Conservation (phyloP, 257 asterid species). For the Solanum pinnatisectum region DNA sequence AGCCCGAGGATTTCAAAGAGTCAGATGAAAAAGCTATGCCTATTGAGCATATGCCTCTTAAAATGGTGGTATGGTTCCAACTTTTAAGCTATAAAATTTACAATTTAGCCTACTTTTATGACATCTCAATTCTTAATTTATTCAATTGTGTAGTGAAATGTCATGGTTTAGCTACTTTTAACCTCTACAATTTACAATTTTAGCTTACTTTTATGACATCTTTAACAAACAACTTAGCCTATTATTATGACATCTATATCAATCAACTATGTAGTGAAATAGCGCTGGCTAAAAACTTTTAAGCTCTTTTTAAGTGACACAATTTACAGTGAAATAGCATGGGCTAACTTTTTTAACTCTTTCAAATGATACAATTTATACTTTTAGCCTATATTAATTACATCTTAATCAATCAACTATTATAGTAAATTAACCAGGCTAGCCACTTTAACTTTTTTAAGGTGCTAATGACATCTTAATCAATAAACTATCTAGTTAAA, state of each 20-base stretch:
- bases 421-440: background rate
- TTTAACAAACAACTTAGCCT: background rate
- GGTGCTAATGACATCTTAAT: background rate
- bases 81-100: background rate
- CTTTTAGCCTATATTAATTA: background rate
- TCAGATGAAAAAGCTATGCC: background rate
- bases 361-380: background rate
- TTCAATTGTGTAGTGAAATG: background rate
- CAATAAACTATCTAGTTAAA: background rate
- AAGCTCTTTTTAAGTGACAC: background rate
- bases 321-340: too few relatives aligned
- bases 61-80: background rate
- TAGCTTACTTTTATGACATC: background rate
- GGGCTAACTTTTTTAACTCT: background rate
- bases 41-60: background rate
- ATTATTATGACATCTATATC: too few relatives aligned
- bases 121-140: background rate
- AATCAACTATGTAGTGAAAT: background rate
- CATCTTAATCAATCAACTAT: background rate
- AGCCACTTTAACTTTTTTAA: background rate
- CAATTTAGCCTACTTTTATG: background rate
- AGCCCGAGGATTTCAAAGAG: background rate
- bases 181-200: background rate
- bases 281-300: background rate
- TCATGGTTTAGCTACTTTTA: background rate